phyloP scores from a whole-genome alignment of 140 eudicot genomes.

The Oenanthe javanica region DNA sequence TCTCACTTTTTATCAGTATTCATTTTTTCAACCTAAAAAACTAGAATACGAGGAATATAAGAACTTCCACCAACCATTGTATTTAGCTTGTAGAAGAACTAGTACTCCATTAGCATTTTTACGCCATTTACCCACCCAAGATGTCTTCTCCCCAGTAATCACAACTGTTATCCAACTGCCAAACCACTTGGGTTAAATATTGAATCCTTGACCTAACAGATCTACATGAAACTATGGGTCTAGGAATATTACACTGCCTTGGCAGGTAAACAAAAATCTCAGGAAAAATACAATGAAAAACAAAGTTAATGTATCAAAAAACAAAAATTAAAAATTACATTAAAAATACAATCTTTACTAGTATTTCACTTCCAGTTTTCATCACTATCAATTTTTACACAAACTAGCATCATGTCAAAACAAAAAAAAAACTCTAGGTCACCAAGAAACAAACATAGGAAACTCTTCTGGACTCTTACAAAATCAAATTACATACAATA shows the following conservation, averaged over 20 bases:
- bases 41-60: too few relatives aligned
- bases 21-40: too few relatives aligned
- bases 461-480: not conserved
- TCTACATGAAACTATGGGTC: not conserved
- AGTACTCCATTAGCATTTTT: not conserved
- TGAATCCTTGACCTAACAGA: not conserved
- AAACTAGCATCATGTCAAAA: not conserved
- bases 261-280: not conserved
- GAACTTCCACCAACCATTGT: not conserved
- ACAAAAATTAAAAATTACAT: too few relatives aligned
- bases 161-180: not conserved
- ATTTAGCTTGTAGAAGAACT: not conserved
- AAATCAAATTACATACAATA: not conserved
- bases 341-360: not conserved
- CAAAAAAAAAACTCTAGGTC: not conserved
- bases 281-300: not conserved
- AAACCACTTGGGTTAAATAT: not conserved
- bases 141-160: not conserved
- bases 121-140: not conserved
- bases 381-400: not conserved
- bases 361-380: not conserved
- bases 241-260: not conserved
- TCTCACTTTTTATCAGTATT: not conserved
- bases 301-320: not conserved
- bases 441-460: not conserved